Percentiles rank a stretch among this genome's conserved stretches.
Evolutionary conservation across 768 basidiomycete genomes (phyloP).

Genomic region (Boletus insuetus): DNA sequence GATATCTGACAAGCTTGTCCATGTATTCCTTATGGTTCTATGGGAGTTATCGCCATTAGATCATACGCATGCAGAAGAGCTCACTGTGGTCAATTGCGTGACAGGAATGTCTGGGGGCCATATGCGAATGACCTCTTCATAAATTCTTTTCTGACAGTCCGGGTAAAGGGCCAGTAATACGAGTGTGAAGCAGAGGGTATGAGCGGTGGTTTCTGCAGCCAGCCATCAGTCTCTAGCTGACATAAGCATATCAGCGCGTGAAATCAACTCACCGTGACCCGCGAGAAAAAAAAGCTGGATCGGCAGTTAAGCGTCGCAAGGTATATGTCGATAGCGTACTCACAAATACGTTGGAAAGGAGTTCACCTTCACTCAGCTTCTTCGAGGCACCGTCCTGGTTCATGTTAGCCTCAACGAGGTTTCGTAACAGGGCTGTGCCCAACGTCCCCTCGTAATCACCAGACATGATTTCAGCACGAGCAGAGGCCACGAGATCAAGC

Average conservation of each 20-base stretch:
- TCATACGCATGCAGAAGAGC: neutral
- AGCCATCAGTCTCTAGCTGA: slow-evolving; percentile 3
- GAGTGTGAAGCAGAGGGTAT: slow-evolving; percentile 43
- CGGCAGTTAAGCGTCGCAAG: neutral
- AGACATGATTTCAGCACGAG: slow-evolving; percentile 35
- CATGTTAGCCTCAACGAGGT: slow-evolving; percentile 49
- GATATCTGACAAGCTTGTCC: slow-evolving; percentile 33
- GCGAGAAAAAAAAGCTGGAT: slow-evolving; percentile 45
- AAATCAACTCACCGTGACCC: slow-evolving; percentile 40
- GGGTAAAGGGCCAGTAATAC: slow-evolving; percentile 49
- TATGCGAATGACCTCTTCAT: slow-evolving; percentile 37
- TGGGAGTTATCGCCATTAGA: neutral
- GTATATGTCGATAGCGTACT: slow-evolving; percentile 9
- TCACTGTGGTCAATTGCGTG: slow-evolving; percentile 27
- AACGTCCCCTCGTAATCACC: slow-evolving; percentile 18
- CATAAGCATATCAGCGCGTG: neutral
- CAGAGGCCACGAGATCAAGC: slow-evolving; percentile 38
- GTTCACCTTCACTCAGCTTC: slow-evolving; percentile 42
- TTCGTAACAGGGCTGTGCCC: slow-evolving; percentile 41
- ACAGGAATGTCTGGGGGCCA: slow-evolving; percentile 40
- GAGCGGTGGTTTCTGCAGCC: slow-evolving; percentile 45
- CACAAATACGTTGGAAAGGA: slow-evolving; percentile 50
- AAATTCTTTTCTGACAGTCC: slow-evolving; percentile 45
- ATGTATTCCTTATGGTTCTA: slow-evolving; percentile 42
- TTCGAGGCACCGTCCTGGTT: slow-evolving; percentile 28